A percentile compares a stretch with the other conserved stretches of the same genome.
phyloP scores from a whole-genome alignment of 768 basidiomycete genomes.

The Tephrocybe sp. region DNA sequence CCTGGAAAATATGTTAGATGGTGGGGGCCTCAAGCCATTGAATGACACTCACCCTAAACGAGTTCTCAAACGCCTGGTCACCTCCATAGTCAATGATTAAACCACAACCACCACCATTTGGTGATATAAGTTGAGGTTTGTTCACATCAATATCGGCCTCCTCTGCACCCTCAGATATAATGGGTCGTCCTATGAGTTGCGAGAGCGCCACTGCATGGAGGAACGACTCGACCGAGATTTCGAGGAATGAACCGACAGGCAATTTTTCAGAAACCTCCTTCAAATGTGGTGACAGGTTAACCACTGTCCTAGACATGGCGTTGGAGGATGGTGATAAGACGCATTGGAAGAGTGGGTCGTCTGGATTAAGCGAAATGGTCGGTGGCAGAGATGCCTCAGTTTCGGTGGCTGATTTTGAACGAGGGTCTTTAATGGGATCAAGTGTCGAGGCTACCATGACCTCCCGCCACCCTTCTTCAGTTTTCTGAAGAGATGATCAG shows the following conservation, averaged over 20 bases:
- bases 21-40: too few relatives aligned
- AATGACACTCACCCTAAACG: conserved; percentile 78
- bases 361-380: conserved; percentile 13
- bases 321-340: conserved; percentile 64
- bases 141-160: not conserved
- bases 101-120: conserved; percentile 50
- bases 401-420: conserved; percentile 3
- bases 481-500: conserved; percentile 51
- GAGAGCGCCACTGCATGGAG: conserved; percentile 69
- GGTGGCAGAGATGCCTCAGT: not conserved
- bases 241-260: conserved; percentile 71
- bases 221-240: conserved; percentile 76
- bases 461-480: conserved; percentile 80
- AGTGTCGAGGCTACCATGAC: conserved; percentile 62
- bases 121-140: not conserved
- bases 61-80: conserved; percentile 63
- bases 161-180: not conserved
- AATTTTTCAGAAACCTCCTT: conserved; percentile 48
- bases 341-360: conserved; percentile 50
- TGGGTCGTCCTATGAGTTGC: conserved; percentile 44
- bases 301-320: conserved; percentile 53
- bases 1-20: conserved; percentile 45
- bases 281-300: conserved; percentile 58
- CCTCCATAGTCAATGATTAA: conserved; percentile 91
- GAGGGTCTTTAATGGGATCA: conserved; percentile 18